phyloP scores from a whole-genome alignment of 192 early-diverging fungal species.

The Podila epigama region DNA sequence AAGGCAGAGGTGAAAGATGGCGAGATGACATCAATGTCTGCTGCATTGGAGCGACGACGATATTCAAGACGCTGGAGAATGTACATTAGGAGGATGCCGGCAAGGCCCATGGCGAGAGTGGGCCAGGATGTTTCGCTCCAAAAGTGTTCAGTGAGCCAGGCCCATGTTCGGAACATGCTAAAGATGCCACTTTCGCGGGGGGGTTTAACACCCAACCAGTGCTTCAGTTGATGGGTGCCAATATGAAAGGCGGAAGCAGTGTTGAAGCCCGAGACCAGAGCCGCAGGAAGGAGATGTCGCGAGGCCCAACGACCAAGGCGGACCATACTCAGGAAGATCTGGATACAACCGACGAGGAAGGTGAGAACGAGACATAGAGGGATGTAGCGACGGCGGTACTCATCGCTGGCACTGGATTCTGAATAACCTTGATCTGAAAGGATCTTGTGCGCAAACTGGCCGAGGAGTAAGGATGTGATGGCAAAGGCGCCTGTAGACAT shows the following conservation, averaged over 20 bases:
- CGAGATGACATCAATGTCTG: background rate
- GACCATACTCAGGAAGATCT: slow-evolving; percentile 42
- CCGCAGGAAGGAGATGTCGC: slow-evolving; percentile 27
- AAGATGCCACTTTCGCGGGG: slow-evolving; percentile 32
- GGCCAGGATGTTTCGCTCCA: slow-evolving; percentile 32
- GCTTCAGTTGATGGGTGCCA: slow-evolving; percentile 41
- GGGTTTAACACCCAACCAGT: slow-evolving; percentile 30
- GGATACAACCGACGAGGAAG: slow-evolving; percentile 34
- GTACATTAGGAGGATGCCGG: slow-evolving; percentile 41
- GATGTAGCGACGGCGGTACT: slow-evolving; percentile 40
- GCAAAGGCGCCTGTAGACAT: slow-evolving; percentile 54
- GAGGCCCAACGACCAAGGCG: slow-evolving; percentile 43
- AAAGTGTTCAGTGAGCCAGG: slow-evolving; percentile 33
- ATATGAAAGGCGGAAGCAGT: slow-evolving; percentile 51
- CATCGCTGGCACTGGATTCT: slow-evolving; percentile 2
- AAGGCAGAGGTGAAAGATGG: background rate
- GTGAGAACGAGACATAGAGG: slow-evolving; percentile 35
- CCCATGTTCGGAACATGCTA: slow-evolving; percentile 43
- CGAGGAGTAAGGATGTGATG: slow-evolving; percentile 48
- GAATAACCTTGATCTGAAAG: slow-evolving; percentile 24
- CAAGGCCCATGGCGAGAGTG: slow-evolving; percentile 30
- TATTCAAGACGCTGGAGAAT: slow-evolving; percentile 34
- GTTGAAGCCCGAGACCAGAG: slow-evolving; percentile 49
- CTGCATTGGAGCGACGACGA: slow-evolving; percentile 6
- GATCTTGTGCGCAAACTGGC: slow-evolving; percentile 40